Conservation (phyloP, 306 rosid species). For the Castanopsis chinensis region DNA sequence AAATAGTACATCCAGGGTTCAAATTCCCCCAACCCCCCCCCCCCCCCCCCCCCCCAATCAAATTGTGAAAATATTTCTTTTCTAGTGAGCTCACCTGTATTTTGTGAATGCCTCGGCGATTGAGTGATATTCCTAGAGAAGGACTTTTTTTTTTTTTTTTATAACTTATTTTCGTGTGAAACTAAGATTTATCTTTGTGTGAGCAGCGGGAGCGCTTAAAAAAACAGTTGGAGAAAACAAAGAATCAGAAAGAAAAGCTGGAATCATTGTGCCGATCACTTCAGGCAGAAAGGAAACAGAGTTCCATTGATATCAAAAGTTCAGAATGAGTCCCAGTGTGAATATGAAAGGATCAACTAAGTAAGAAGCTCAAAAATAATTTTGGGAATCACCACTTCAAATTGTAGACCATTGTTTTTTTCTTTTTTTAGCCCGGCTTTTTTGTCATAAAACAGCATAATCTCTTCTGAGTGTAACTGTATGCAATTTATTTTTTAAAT, state of each 20-base stretch:
- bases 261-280: slow-evolving; percentile 89
- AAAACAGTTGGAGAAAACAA: slow-evolving; percentile 78
- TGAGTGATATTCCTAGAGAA: background rate
- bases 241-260: slow-evolving; percentile 83
- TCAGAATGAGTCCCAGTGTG: slow-evolving; percentile 45
- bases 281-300: slow-evolving; percentile 88
- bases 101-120: background rate
- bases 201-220: slow-evolving; percentile 79
- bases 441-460: slow-evolving; percentile 1
- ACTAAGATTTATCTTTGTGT: slow-evolving; percentile 9
- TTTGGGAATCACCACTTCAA: slow-evolving; percentile 4
- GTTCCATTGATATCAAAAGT: slow-evolving; percentile 49
- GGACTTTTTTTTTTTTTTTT: no score
- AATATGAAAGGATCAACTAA: slow-evolving; percentile 17
- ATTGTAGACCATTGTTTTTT: background rate
- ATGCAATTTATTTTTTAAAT: background rate
- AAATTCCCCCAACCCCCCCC: no score
- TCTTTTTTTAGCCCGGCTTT: background rate
- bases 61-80: background rate
- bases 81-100: background rate
- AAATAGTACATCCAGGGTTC: background rate
- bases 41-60: no score
- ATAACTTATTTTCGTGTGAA: background rate
- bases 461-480: background rate
- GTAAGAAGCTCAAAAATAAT: slow-evolving; percentile 10